A percentile compares a stretch with the other conserved stretches of the same genome.
These are phyloP conservation scores for Phaeophleospora eucalypticola DNA, from an alignment of 2,329 filamentous ascomycete genomes.

Conservation along the genomic window DNA sequence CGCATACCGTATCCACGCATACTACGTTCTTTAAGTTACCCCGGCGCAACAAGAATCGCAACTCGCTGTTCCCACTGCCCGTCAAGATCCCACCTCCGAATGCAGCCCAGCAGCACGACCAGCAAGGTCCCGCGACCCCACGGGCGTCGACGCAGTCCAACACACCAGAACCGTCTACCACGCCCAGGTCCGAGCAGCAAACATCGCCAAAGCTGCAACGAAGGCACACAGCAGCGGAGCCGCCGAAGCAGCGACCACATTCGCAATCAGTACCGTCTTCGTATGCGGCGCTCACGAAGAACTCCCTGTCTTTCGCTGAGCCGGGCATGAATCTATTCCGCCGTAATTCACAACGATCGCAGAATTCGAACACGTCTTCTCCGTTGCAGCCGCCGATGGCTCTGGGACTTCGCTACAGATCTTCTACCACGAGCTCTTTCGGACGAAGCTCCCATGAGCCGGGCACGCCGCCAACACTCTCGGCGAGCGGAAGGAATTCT, in stretches of 20 bases:
- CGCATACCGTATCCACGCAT: conserved; percentile 56
- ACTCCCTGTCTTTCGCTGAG: conserved; percentile 44
- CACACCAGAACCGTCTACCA: conserved; percentile 17
- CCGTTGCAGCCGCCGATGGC: conserved; percentile 56
- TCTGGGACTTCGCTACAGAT: conserved; percentile 66
- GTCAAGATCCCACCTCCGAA: conserved; percentile 59
- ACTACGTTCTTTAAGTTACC: conserved; percentile 78
- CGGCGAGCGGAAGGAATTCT: conserved; percentile 62
- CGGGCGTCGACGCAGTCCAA: conserved; percentile 32
- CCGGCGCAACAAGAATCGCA: conserved; percentile 69
- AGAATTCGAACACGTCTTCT: conserved; percentile 60
- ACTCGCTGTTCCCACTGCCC: conserved; percentile 82
- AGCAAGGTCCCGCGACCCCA: conserved; percentile 36
- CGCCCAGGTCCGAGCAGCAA: conserved; percentile 19
- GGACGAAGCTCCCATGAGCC: conserved; percentile 69
- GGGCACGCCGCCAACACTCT: conserved; percentile 58
- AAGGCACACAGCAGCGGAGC: conserved; percentile 27
- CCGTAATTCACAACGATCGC: conserved; percentile 60
- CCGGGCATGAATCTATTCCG: conserved; percentile 50
- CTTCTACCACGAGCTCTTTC: conserved; percentile 84
- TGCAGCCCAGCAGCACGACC: conserved; percentile 38
- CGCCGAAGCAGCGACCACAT: conserved; percentile 19
- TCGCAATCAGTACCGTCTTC: conserved; percentile 34
- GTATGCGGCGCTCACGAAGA: conserved; percentile 49
- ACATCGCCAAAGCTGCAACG: conserved; percentile 17